A percentile compares a stretch with the other conserved stretches of the same genome.
phyloP scores from a whole-genome alignment of 805 yeast species.

The Barnettozyma wickerhamii region DNA sequence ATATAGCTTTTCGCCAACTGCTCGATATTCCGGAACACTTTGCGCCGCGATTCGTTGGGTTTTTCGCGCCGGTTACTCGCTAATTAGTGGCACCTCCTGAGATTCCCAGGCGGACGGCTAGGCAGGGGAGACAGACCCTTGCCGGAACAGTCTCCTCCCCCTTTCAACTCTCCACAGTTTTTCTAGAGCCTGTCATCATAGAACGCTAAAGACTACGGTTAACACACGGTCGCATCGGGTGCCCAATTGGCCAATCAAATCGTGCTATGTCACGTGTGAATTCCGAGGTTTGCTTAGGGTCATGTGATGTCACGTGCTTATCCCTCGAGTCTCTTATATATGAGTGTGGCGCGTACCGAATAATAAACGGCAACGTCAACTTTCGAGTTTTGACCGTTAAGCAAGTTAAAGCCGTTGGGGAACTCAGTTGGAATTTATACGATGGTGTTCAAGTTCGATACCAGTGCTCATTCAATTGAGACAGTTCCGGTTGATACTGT shows the following conservation, averaged over 20 bases:
- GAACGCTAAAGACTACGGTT: no score
- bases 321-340: no score
- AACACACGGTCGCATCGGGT: background rate
- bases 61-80: background rate
- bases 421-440: background rate
- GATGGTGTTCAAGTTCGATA: slow-evolving; percentile 11
- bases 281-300: background rate
- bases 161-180: no score
- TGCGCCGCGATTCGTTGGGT: slow-evolving; percentile 3
- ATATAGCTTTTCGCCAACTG: slow-evolving; percentile 1
- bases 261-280: background rate
- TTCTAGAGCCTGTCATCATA: no score
- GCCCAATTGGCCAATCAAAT: background rate
- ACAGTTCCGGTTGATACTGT: slow-evolving; percentile 16
- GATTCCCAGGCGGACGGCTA: background rate
- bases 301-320: slow-evolving; percentile 1
- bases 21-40: slow-evolving; percentile 5
- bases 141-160: no score
- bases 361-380: no score
- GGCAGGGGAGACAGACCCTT: background rate
- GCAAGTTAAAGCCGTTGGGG: no score
- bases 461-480: slow-evolving; percentile 11
- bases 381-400: no score
- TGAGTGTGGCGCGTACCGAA: no score
- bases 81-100: background rate